Percentiles rank a stretch among this genome's conserved stretches.
phyloP scores from a whole-genome alignment of 2,329 filamentous ascomycete species.

The Diaporthe sp. region DNA sequence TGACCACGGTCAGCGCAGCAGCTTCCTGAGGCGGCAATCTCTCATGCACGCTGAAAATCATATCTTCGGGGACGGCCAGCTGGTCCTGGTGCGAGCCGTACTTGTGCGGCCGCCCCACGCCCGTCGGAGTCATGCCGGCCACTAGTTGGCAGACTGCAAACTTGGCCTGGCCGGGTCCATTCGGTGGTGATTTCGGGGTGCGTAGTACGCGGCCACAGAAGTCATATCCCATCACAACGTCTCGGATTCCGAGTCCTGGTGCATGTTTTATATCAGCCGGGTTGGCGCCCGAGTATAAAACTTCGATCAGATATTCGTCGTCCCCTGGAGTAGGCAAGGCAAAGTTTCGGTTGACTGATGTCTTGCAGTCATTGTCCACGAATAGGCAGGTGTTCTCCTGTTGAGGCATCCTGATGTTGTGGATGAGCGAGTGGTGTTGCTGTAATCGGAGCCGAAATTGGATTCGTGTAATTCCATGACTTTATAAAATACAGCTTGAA shows the following conservation, averaged over 20 bases:
- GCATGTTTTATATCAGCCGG: constrained; percentile 33
- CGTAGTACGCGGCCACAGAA: constrained; percentile 26
- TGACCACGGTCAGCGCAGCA: neutral
- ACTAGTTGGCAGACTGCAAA: neutral
- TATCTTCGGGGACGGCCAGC: neutral
- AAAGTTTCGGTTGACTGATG: constrained; percentile 1
- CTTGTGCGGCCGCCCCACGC: neutral
- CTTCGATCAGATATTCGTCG: constrained; percentile 30
- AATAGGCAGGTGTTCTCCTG: neutral
- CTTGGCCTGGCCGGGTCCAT: neutral
- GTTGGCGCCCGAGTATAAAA: constrained; percentile 33
- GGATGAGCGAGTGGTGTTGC: neutral
- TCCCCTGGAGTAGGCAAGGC: neutral
- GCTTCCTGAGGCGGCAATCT: neutral
- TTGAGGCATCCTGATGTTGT: neutral
- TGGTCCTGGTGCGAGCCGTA: neutral
- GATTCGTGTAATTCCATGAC: neutral
- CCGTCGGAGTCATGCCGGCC: neutral
- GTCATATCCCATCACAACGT: constrained; percentile 33
- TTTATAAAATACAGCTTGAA: neutral
- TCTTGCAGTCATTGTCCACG: constrained; percentile 3
- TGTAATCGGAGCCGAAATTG: neutral
- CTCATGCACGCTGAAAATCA: neutral
- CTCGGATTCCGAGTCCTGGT: constrained; percentile 26
- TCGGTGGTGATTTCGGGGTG: neutral